Evolutionary conservation across 441 rosid genomes (phyloP).

Genomic region (Flueggea neowawraea): DNA sequence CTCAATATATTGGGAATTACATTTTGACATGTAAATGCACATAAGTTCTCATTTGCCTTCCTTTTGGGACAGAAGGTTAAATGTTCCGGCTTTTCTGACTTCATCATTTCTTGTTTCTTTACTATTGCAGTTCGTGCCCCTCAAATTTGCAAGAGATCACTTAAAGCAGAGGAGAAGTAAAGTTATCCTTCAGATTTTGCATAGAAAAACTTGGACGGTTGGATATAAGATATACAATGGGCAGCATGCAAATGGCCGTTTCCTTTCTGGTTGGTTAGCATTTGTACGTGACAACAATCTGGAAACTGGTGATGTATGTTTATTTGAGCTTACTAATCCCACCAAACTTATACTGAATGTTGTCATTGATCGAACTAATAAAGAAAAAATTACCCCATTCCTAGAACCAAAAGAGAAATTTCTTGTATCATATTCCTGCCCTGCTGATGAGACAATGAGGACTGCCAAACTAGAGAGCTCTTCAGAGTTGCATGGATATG

Average conservation of each 20-base stretch:
- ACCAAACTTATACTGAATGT: slow-evolving; percentile 10
- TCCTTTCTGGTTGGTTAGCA: slow-evolving; percentile 18
- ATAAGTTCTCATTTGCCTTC: no score
- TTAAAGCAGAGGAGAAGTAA: background rate
- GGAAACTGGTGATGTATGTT: slow-evolving; percentile 26
- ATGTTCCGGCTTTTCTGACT: no score
- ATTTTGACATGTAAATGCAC: no score
- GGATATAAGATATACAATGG: background rate
- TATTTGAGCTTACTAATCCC: slow-evolving; percentile 18
- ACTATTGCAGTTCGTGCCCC: slow-evolving; percentile 7
- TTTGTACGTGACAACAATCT: slow-evolving; percentile 17
- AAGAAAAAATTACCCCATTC: background rate
- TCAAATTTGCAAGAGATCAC: slow-evolving; percentile 8
- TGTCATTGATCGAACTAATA: background rate
- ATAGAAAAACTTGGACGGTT: slow-evolving; percentile 22
- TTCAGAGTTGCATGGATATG: no score
- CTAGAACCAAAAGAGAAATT: no score
- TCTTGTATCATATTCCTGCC: no score
- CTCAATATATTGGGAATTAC: background rate
- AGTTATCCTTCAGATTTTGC: background rate
- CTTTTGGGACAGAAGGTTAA: no score
- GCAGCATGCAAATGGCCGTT: background rate
- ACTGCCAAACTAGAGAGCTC: no score
- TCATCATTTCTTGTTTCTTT: background rate
- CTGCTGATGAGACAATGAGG: no score